phyloP scores from a whole-genome alignment of 352 stramenopile species.

The Globisporangium carolinianum region DNA sequence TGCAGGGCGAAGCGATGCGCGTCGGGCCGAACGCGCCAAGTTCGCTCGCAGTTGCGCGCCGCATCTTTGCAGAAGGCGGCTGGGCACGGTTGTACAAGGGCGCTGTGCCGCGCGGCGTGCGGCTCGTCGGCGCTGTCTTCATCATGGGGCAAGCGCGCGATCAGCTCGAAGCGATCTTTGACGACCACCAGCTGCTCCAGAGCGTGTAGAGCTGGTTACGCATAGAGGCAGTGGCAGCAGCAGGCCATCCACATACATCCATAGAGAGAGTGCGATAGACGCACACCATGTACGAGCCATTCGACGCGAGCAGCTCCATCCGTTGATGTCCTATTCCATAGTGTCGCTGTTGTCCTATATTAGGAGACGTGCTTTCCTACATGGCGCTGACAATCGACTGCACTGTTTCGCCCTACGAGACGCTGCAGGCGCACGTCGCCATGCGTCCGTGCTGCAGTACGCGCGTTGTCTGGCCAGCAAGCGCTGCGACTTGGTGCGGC shows the following conservation, averaged over 20 bases:
- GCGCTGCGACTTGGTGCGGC: constrained; percentile 36
- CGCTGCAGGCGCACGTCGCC: constrained; percentile 40
- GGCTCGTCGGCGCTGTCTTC: constrained; percentile 77
- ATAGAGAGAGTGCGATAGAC: no score
- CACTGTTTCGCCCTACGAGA: constrained; percentile 27
- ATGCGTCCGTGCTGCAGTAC: constrained; percentile 17
- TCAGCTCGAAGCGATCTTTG: constrained; percentile 62
- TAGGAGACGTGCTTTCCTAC: no score
- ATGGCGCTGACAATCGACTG: not conserved
- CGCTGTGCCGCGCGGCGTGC: constrained; percentile 62
- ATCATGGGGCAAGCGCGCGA: constrained; percentile 73
- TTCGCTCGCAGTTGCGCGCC: constrained; percentile 30
- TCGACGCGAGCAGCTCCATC: constrained; percentile 2
- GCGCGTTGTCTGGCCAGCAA: constrained; percentile 15
- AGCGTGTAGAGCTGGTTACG: constrained; percentile 3
- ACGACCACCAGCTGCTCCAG: constrained; percentile 51
- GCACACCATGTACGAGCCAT: not conserved
- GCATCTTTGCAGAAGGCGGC: constrained; percentile 47
- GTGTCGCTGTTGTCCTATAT: no score
- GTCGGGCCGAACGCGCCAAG: constrained; percentile 29
- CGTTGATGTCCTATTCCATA: no score
- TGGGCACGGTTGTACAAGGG: constrained; percentile 61
- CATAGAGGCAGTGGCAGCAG: no score
- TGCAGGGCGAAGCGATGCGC: constrained; percentile 68
- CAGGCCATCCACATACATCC: no score